Percentiles rank a stretch among this genome's conserved stretches.
These are phyloP conservation scores for Tylopilus felleus DNA, from an alignment of 768 basidiomycete genomes.

Conservation along the genomic window DNA sequence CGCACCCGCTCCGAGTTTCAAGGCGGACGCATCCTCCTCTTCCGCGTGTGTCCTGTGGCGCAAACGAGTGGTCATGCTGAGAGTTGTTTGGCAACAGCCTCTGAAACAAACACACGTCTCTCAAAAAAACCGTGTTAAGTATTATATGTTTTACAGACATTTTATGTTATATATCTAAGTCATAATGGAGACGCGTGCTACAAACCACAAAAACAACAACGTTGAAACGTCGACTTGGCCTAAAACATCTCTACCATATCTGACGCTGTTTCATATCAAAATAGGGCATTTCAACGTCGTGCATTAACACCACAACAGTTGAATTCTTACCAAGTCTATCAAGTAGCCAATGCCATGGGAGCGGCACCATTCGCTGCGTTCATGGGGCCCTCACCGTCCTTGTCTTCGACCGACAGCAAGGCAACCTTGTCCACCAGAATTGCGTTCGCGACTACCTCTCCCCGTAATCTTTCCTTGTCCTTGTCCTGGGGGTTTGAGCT, in stretches of 20 bases:
- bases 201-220: constrained; percentile 27
- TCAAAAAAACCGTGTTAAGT: constrained; percentile 12
- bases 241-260: constrained; percentile 14
- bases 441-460: constrained; percentile 34
- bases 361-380: constrained; percentile 11
- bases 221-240: constrained; percentile 26
- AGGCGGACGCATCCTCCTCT: constrained; percentile 81
- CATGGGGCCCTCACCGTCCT: constrained; percentile 8
- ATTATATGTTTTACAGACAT: constrained; percentile 39
- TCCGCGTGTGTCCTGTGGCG: constrained; percentile 65
- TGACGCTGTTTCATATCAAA: constrained; percentile 9
- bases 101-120: constrained; percentile 21
- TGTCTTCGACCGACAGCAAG: constrained; percentile 36
- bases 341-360: constrained; percentile 26
- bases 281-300: constrained; percentile 1
- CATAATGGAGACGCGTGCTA: constrained; percentile 25
- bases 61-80: constrained; percentile 55
- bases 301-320: background rate
- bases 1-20: constrained; percentile 76
- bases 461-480: constrained; percentile 36
- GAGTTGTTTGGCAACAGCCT: constrained; percentile 34
- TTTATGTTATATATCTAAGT: constrained; percentile 34
- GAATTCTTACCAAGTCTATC: constrained; percentile 20
- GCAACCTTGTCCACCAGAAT: constrained; percentile 38
- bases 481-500: constrained; percentile 23